Conservation (phyloP, 768 basidiomycete genomes). For the Lactarius sanguifluus region DNA sequence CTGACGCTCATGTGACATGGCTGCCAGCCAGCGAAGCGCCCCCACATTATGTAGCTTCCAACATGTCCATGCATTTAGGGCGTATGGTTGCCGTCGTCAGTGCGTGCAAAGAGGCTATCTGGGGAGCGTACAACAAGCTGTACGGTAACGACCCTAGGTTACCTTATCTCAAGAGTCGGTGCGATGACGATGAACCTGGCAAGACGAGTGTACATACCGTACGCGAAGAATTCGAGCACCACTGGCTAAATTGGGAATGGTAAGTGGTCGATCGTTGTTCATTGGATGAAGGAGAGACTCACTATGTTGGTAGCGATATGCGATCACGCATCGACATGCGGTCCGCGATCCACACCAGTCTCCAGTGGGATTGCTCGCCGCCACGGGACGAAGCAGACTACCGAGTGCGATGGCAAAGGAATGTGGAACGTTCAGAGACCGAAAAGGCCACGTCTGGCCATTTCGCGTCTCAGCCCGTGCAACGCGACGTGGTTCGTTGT, state of each 20-base stretch:
- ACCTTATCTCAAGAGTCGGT: slow-evolving; percentile 36
- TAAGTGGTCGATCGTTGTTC: slow-evolving; percentile 33
- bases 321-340: slow-evolving; percentile 66
- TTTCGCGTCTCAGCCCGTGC: neutral
- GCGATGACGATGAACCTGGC: slow-evolving; percentile 15
- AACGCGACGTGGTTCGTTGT: slow-evolving; percentile 24
- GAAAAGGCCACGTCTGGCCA: neutral
- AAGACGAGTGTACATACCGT: slow-evolving; percentile 35
- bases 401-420: slow-evolving; percentile 52
- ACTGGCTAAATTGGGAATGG: slow-evolving; percentile 73
- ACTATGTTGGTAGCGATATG: slow-evolving; percentile 59
- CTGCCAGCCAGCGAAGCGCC: slow-evolving; percentile 26
- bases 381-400: slow-evolving; percentile 34
- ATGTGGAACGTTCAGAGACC: slow-evolving; percentile 6
- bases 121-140: slow-evolving; percentile 57
- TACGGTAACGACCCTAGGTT: slow-evolving; percentile 38
- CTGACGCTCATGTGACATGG: slow-evolving; percentile 14
- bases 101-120: slow-evolving; percentile 71
- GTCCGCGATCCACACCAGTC: slow-evolving; percentile 44
- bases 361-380: slow-evolving; percentile 55
- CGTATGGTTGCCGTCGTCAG: slow-evolving; percentile 54
- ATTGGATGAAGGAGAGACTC: slow-evolving; percentile 1
- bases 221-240: slow-evolving; percentile 61
- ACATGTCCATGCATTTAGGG: slow-evolving; percentile 66
- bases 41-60: slow-evolving; percentile 41